A percentile compares a stretch with the other conserved stretches of the same genome.
Conservation (phyloP, 1,284 basidiomycete species). For the Puccinia polysora region DNA sequence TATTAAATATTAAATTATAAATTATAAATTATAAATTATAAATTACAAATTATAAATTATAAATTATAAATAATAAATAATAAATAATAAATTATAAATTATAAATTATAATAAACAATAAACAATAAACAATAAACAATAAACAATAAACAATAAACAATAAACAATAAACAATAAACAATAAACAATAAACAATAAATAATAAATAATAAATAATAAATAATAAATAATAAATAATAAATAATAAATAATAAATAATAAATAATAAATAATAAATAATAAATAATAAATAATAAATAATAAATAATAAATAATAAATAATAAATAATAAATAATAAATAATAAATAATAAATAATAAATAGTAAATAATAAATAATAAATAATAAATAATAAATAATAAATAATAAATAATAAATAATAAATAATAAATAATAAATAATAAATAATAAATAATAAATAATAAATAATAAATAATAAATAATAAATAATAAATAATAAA, state of each 20-base stretch:
- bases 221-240: background rate
- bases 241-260: background rate
- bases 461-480: background rate
- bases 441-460: background rate
- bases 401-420: background rate
- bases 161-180: too few relatives aligned
- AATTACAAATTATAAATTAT: background rate
- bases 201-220: background rate
- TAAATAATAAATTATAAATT: background rate
- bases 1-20: constrained; percentile 1
- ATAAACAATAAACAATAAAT: too few relatives aligned
- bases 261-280: background rate
- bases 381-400: background rate
- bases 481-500: background rate
- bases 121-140: too few relatives aligned
- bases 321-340: background rate
- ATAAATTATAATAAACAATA: too few relatives aligned
- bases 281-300: background rate
- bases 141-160: too few relatives aligned
- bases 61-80: background rate
- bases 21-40: background rate
- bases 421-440: background rate
- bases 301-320: background rate
- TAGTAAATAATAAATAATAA: background rate
- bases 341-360: background rate